A percentile compares a stretch with the other conserved stretches of the same genome.
phyloP scores from a whole-genome alignment of 495 filamentous ascomycete genomes.

The Bacidia gigantensis region DNA sequence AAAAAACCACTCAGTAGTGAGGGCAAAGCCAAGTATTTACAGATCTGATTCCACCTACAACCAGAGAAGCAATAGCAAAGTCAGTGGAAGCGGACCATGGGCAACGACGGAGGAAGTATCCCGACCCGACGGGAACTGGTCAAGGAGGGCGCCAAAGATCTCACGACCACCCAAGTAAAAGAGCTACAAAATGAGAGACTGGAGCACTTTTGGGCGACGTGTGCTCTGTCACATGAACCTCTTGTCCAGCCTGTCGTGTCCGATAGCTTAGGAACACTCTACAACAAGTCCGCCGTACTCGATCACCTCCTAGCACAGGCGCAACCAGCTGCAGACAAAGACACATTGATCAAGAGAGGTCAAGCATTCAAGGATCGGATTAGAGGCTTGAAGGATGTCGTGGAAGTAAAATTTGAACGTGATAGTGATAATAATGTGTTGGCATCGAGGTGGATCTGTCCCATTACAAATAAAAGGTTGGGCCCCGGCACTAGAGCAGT shows the following conservation, averaged over 20 bases:
- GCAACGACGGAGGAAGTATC: conserved; percentile 91
- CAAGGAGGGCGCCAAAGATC: conserved; percentile 66
- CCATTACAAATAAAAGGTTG: conserved; percentile 73
- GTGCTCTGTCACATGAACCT: conserved; percentile 67
- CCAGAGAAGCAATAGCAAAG: no score
- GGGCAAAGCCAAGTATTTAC: no score
- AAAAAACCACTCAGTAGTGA: background rate
- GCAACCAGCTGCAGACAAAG: conserved; percentile 36
- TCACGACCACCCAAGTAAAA: conserved; percentile 80
- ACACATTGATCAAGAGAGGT: conserved; percentile 38
- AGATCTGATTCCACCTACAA: no score
- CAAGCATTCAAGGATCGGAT: conserved; percentile 57
- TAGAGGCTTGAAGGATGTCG: conserved; percentile 71
- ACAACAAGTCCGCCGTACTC: conserved; percentile 87
- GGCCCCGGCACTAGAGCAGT: conserved; percentile 68
- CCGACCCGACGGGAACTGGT: conserved; percentile 92
- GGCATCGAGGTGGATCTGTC: conserved; percentile 54
- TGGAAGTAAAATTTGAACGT: conserved; percentile 61
- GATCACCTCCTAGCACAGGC: conserved; percentile 56
- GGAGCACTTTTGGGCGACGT: conserved; percentile 71
- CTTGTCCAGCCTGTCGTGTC: conserved; percentile 66
- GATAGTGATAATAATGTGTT: background rate
- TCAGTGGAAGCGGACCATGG: conserved; percentile 64
- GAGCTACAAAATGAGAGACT: conserved; percentile 71
- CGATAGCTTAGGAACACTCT: conserved; percentile 72